Base-by-base conservation (phyloP, 176 grass and related monocot genomes). In the Thinopyrum elongatum region DNA sequence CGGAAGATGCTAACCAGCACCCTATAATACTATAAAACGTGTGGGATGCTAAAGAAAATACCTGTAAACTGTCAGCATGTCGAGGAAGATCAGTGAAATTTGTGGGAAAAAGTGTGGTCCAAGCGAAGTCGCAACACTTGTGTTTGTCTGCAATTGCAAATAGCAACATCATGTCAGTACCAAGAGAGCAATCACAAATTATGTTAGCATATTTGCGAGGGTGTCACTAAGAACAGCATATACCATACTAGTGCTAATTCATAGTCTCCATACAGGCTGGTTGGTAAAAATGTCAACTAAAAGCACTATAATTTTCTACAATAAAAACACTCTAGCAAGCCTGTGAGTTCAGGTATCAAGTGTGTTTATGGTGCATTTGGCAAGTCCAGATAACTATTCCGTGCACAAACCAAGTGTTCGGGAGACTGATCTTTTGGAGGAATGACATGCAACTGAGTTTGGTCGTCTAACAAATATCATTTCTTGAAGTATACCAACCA, bases 21-120 rank as follows among this genome's bases (percentile, higher is more conserved):
- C 31, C 25, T 14, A 77, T 14, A 77, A 33, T 66, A 49, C n/a
- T 67, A 49, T 15, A 53, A 55, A 23, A 77, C 61, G 2, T 12
- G 22, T 51, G 83, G 14, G 25, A 86, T 51, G 31, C 19, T 41
- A 57, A 80, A 89, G 5, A 79, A 80, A 6, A 72, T 91, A 94
- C 97, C 97, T 96, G 90, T 99, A 99, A n/a, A 99, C 94, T 31
- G 94, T 99, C 62, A 99, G 77, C 97, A 99, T 97, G 87, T 99
- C 97, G 67, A 99, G 71, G 82, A 99, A 99, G 82, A 99, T 94
- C 44, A 99, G 77, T 31, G 94, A 91, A 76, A 99, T 96, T 88
- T 99, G 97, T 15, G 97, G 87, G 65, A 99, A 99, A 80, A 99
- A 97, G 81, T 90, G 93, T 78, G 94, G 89, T 80, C 97, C 97